These are phyloP conservation scores for Penicillium sp. DNA, from an alignment of 2,329 filamentous ascomycete species.

Conservation along the genomic window DNA sequence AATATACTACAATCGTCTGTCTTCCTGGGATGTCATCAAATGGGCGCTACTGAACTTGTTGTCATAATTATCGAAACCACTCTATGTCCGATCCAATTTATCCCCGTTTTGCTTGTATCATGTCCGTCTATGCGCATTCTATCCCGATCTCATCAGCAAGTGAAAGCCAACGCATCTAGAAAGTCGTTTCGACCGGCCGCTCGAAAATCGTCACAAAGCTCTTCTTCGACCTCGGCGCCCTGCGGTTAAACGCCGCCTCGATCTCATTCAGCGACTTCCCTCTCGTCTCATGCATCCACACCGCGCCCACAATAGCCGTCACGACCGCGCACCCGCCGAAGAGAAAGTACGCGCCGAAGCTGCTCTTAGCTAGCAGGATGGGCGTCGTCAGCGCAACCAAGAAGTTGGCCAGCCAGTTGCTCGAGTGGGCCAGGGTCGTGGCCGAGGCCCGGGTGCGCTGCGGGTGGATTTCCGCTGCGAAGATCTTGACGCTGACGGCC, in stretches of 20 bases:
- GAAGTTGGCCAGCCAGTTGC: constrained; percentile 51
- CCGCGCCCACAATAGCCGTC: constrained; percentile 40
- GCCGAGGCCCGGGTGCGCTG: constrained; percentile 54
- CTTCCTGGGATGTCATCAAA: too few species aligned
- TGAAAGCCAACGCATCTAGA: too few species aligned
- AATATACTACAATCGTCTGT: too few species aligned
- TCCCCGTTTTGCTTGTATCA: too few species aligned
- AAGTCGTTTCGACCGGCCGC: constrained; percentile 3
- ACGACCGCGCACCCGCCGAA: constrained; percentile 44
- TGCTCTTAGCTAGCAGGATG: constrained; percentile 43
- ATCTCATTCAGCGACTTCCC: constrained; percentile 52
- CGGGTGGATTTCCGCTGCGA: constrained; percentile 59
- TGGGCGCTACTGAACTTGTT: too few species aligned
- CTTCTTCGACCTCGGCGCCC: constrained; percentile 1
- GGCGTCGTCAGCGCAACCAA: constrained; percentile 48
- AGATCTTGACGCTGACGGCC: constrained; percentile 57
- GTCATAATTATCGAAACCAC: too few species aligned
- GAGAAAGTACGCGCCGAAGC: constrained; percentile 48
- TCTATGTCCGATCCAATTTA: too few species aligned
- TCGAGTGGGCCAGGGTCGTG: constrained; percentile 52
- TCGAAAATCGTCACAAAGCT: background rate
- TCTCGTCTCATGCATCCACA: constrained; percentile 53
- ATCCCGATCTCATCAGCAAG: too few species aligned
- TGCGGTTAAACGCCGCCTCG: constrained; percentile 46
- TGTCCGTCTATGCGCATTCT: too few species aligned